phyloP scores from a whole-genome alignment of 768 basidiomycete genomes.

The Lactarius indigo region DNA sequence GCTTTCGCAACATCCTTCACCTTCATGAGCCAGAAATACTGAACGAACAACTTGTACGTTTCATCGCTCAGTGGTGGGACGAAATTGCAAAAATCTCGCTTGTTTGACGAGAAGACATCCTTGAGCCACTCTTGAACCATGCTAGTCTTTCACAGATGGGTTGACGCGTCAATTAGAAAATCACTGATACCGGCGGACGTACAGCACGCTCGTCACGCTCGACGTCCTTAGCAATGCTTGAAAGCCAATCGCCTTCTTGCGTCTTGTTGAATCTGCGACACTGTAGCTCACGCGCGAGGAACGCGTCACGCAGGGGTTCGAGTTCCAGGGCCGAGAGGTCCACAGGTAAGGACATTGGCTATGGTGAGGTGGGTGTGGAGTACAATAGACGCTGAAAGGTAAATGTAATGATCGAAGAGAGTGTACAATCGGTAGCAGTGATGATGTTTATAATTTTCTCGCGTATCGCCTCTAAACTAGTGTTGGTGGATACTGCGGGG shows the following conservation, averaged over 20 bases:
- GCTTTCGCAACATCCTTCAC: not conserved
- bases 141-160: not conserved
- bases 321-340: not conserved
- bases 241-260: slow-evolving; percentile 14
- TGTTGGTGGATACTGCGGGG: not conserved
- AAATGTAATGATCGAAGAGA: not conserved
- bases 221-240: slow-evolving; percentile 6
- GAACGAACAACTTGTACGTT: slow-evolving; percentile 27
- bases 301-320: slow-evolving; percentile 4
- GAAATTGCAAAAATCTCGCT: slow-evolving; percentile 9
- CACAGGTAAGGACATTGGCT: not conserved
- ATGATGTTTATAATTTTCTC: not conserved
- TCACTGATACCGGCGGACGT: not conserved
- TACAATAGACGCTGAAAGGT: not conserved
- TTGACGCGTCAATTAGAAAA: not conserved
- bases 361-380: not conserved
- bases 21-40: slow-evolving; percentile 30
- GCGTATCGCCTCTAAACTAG: not conserved
- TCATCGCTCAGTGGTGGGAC: not conserved
- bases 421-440: not conserved
- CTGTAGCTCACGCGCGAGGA: slow-evolving; percentile 3
- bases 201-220: slow-evolving; percentile 2
- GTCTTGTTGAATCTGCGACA: slow-evolving; percentile 4
- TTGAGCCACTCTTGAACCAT: slow-evolving; percentile 14
- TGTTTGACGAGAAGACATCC: slow-evolving; percentile 6